phyloP scores from a whole-genome alignment of 208 protist species.

The Acanthamoeba sp. region DNA sequence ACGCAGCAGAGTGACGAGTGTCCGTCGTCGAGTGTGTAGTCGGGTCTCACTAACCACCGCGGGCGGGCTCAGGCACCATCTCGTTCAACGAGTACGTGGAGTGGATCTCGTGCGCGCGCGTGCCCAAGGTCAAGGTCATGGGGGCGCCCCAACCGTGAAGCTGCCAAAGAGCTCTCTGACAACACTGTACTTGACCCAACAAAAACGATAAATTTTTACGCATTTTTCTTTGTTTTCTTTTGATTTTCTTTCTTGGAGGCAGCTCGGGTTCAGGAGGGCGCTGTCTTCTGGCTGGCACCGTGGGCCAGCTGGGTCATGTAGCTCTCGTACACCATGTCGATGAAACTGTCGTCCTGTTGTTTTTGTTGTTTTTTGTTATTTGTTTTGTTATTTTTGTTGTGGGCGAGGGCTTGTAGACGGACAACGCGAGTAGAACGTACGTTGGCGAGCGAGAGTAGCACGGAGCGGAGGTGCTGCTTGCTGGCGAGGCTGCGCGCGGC shows the following conservation, averaged over 20 bases:
- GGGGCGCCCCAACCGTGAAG: no score
- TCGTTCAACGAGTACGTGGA: constrained; percentile 65
- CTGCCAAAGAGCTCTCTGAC: no score
- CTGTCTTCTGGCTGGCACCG: neutral
- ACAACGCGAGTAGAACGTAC: neutral
- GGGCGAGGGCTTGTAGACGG: neutral
- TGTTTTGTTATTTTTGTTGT: no score
- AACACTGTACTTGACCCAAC: no score
- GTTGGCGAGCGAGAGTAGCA: neutral
- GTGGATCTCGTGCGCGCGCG: neutral
- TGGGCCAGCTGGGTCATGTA: constrained; percentile 24
- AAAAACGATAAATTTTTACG: no score
- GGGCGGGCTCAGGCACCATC: neutral
- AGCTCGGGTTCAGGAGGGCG: no score
- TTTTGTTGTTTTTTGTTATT: no score
- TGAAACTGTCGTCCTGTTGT: constrained; percentile 17
- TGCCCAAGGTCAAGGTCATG: neutral
- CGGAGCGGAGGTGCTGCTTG: constrained; percentile 15
- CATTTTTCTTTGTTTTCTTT: no score
- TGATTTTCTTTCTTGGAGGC: no score
- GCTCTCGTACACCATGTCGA: neutral
- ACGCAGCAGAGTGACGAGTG: neutral
- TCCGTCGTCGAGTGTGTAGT: neutral
- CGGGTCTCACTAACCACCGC: neutral
- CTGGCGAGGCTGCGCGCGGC: neutral